Evolutionary conservation across 179 eudicot species (phyloP), one percentile per base, ranked within the genome.

Genomic region (Patellifolia procumbens): DNA sequence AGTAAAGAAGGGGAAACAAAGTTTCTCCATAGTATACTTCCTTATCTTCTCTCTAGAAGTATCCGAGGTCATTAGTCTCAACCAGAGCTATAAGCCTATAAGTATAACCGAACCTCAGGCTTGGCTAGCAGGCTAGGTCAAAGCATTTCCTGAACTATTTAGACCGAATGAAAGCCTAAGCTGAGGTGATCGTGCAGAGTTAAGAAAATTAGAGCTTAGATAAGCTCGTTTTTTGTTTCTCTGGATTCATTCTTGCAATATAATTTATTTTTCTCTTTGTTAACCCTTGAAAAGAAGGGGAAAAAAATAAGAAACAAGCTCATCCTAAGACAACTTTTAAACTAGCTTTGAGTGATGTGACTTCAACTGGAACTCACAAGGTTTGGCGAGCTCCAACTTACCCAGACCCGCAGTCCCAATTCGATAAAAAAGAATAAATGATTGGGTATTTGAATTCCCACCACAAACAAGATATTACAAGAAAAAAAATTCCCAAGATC

Each of bases 1-100:
- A 81, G 77, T 70, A 69, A 43, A 34, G 51, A 34, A 43, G 55
- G 42, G 46, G 32, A 66, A 20, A 26, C 17, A 3, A 55, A 29
- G 10, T n/a, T n/a, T n/a, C n/a, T n/a, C n/a, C n/a, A n/a, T n/a
- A n/a, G n/a, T n/a, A n/a, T 16, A 3, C 5, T 64, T n/a, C 42
- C 53, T 28, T 43, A 4, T 45, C 12, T 56, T 53, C 29, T 42
- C 28, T n/a, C n/a, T n/a, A n/a, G 16, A 48, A 45, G 58, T 28
- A 26, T 46, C 19, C 39, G 29, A 46, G n/a, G 35, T 5, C 7
- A 22, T n/a, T 65, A 22, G 24, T 26, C 35, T 9, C 34, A 12
- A 39, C 32, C 26, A 15, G 24, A 13, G 52, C 58, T 68, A 46
- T 45, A 46, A 45, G 7, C 37, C 35, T 68, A n/a, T n/a, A 43